Evolutionary conservation across 225 moss, liverwort and hornwort species (phyloP), one percentile per base, ranked within the genome.

Genomic region (Climacium dendroides): DNA sequence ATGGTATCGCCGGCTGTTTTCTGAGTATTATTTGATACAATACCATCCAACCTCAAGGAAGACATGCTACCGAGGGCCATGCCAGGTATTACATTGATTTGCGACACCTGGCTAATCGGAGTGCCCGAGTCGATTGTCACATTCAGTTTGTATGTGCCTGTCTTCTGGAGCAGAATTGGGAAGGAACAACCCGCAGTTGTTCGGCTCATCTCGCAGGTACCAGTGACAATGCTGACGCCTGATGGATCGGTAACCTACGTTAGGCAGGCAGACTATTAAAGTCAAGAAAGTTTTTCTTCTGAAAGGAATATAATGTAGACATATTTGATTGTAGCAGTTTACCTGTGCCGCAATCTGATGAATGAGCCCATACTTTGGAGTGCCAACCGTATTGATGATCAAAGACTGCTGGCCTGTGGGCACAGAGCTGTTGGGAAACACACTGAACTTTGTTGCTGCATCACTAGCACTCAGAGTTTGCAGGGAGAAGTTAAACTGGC

Each of bases 341-440:
- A 92, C 92, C 90, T 89, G 92, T 58, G 87, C 90, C 13, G 30
- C 70, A 76, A 92, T 89, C 20, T 85, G 87, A 87, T 92, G 90
- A 73, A 92, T 90, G 70, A 92, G 81, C 19, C 53, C 74, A 78
- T 92, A 92, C 72, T 92, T 90, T 48, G 90, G 80, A 54, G 84
- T 70, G 48, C 87, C 87, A 58, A 81, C 54, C 52, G 85, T 81
- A 71, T 85, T 60, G 81, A 92, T 90, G 81, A 84, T 89, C 72
- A 92, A 92, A 39, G 78, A 60, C 18, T 76, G 89, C 57, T 85
- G 87, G n/a, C 92, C 89, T 32, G 89, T 87, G 19, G 90, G 92
- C 78, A 90, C 72, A 74, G 84, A 89, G 82, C 82, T 82, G 48
- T 90, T 92, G 45, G 92, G 92, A 73, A 76, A 85, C 39, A 90